These are phyloP conservation scores for Penicillium coffeae DNA, from an alignment of 495 filamentous ascomycete genomes.

Conservation along the genomic window DNA sequence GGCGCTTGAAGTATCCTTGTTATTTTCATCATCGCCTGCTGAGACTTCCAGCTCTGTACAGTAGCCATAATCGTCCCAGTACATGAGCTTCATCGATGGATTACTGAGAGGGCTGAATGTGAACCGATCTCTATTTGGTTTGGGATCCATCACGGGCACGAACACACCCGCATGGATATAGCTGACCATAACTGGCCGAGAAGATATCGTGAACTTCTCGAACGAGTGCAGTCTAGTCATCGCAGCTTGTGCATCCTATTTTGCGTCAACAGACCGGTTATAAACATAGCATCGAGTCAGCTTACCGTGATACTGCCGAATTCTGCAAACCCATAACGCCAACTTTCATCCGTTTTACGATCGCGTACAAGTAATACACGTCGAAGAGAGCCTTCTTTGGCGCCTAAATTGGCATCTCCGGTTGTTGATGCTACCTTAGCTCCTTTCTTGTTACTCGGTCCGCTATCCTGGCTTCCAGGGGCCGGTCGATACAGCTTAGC, in stretches of 20 bases:
- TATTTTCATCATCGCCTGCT: constrained; percentile 36
- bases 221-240: constrained; percentile 68
- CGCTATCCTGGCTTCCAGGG: constrained; percentile 15
- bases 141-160: constrained; percentile 63
- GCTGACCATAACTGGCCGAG: constrained; percentile 66
- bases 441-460: constrained; percentile 44
- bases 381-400: constrained; percentile 68
- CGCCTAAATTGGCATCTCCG: constrained; percentile 68
- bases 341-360: constrained; percentile 68
- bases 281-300: background rate
- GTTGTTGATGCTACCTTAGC: constrained; percentile 73
- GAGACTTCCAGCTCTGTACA: constrained; percentile 63
- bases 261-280: constrained; percentile 7
- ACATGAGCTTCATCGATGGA: constrained; percentile 63
- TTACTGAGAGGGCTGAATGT: constrained; percentile 74
- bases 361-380: constrained; percentile 79
- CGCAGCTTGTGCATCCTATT: constrained; percentile 74
- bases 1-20: constrained; percentile 18
- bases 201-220: constrained; percentile 82
- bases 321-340: constrained; percentile 87
- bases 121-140: constrained; percentile 52
- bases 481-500: constrained; percentile 67
- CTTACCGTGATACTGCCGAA: constrained; percentile 62
- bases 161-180: constrained; percentile 90
- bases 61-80: constrained; percentile 82